Evolutionary conservation across 2,329 filamentous ascomycete species (phyloP).

Genomic region (Amauroascus niger): DNA sequence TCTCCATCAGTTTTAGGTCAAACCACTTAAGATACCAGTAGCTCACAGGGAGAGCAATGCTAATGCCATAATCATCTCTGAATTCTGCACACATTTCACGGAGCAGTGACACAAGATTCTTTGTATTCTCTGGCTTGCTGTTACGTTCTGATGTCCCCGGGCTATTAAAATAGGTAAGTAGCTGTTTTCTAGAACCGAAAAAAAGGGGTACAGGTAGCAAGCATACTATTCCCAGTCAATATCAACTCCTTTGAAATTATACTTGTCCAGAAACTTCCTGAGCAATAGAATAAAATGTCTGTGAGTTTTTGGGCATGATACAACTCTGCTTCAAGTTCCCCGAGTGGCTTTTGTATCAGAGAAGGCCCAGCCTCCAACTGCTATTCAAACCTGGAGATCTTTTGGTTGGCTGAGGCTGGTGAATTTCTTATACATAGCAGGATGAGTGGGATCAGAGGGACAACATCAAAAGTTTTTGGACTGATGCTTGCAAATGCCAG

Average conservation of each 20-base stretch:
- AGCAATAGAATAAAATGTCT: neutral
- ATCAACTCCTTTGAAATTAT: slow-evolving; percentile 16
- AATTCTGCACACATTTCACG: slow-evolving; percentile 10
- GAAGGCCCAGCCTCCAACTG: neutral
- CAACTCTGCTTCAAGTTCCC: neutral
- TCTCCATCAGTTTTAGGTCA: slow-evolving; percentile 18
- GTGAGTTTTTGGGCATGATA: neutral
- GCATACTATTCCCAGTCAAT: slow-evolving; percentile 18
- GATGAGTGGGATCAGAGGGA: neutral
- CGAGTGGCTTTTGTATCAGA: neutral
- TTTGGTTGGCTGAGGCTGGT: neutral
- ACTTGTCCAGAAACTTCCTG: slow-evolving; percentile 4
- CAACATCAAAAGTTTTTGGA: neutral
- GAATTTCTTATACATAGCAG: too few relatives aligned
- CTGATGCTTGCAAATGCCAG: slow-evolving; percentile 7
- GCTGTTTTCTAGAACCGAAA: too few relatives aligned
- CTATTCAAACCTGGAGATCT: neutral
- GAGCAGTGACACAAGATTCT: slow-evolving; percentile 12
- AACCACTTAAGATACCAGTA: slow-evolving; percentile 23
- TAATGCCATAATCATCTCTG: slow-evolving; percentile 11
- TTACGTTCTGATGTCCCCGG: neutral
- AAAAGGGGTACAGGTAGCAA: neutral
- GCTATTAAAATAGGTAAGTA: neutral
- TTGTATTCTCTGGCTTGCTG: slow-evolving; percentile 3
- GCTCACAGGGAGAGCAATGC: slow-evolving; percentile 12